Conservation (phyloP, 352 stramenopile species). For the Globisporangium irregulare region DNA sequence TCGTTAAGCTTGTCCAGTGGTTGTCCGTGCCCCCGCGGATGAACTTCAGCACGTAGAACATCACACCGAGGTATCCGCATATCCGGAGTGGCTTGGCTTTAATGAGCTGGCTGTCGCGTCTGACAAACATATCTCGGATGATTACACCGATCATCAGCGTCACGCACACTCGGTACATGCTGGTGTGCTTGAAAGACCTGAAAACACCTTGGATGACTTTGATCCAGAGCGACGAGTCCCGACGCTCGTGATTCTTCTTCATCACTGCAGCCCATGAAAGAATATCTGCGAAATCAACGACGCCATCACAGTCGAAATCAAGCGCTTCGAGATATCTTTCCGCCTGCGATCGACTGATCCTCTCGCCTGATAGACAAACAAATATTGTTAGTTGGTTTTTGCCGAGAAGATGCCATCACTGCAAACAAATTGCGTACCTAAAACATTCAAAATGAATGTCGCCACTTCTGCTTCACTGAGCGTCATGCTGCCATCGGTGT, state of each 20-base stretch:
- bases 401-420: background rate
- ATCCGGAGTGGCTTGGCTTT: slow-evolving; percentile 14
- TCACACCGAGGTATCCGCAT: slow-evolving; percentile 8
- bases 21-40: background rate
- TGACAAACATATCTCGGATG: slow-evolving; percentile 10
- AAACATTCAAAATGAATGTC: slow-evolving; percentile 73
- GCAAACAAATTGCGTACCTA: slow-evolving; percentile 33
- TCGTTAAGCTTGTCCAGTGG: background rate
- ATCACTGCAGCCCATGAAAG: slow-evolving; percentile 74
- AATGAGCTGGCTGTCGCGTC: background rate
- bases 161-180: slow-evolving; percentile 26
- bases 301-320: slow-evolving; percentile 70
- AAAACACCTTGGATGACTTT: background rate
- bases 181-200: slow-evolving; percentile 12
- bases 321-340: slow-evolving; percentile 64
- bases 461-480: slow-evolving; percentile 51
- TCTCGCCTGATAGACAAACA: slow-evolving; percentile 35
- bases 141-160: slow-evolving; percentile 25
- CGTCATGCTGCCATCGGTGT: slow-evolving; percentile 70
- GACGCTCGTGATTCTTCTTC: slow-evolving; percentile 52
- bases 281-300: slow-evolving; percentile 76
- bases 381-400: background rate
- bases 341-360: slow-evolving; percentile 44
- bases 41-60: slow-evolving; percentile 31
- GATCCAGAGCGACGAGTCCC: background rate